Base-by-base conservation (phyloP, 768 basidiomycete genomes). In the Dentipellis fragilis region DNA sequence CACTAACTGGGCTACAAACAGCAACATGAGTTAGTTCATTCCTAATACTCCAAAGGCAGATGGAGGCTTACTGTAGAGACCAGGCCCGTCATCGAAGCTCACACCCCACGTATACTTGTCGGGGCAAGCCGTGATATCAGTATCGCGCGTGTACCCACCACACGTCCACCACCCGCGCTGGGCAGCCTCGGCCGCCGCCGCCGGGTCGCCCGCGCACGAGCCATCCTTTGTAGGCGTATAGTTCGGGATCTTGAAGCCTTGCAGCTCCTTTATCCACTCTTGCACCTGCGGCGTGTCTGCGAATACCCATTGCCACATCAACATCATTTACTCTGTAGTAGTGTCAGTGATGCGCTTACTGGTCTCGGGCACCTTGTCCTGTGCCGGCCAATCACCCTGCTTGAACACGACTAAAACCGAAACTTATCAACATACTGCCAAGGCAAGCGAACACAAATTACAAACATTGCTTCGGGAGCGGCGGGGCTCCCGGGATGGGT, bases 121-220 rank as follows among this genome's bases (percentile, higher is more conserved):
- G 2, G 85, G 85, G 66, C 89, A 92, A 10, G 77, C 66, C 40
- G 78, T 75, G 60, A 92, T 83, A 67, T 92, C 79, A 14, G 73
- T 74, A 10, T 42, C 51, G 8, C 85, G 75, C 12, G 83, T 83
- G 62, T 74, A 75, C 10, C 85, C 85, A 63, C 89, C 87, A 63
- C 91, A 94, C 29, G 92, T 89, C 91, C 91, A 94, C 91, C 91
- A 94, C 46, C 90, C 90, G 60, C 80, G 80, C 47, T 68, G 68
- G n/a, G 77, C 71, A 36, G 84, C 80, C 46, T 84, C 68, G 0
- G 78, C 71, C 4, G 79, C 80, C 4, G 80, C 79, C 7, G 63
- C 66, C 21, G 84, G 75, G 61, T 89, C 80, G 50, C 75, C 74
- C 11, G 62, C 71, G 66, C 91, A 93, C 1, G 83, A 78, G n/a